Evolutionary conservation across 257 asterid species (phyloP), one percentile per base, ranked within the genome.

Genomic region (Jacaranda copaia): DNA sequence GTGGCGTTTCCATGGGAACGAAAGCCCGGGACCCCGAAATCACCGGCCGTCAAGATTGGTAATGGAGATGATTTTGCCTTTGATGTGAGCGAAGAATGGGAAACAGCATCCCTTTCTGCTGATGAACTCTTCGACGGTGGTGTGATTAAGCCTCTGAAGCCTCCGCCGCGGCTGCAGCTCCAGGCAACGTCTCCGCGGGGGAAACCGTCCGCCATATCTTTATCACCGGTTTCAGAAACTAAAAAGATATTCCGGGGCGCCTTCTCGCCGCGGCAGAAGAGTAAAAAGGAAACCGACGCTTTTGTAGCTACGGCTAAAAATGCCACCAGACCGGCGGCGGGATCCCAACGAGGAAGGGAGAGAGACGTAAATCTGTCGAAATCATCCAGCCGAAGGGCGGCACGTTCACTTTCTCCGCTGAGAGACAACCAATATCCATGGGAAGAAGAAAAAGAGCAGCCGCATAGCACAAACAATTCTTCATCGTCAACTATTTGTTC

Each of bases 51-150:
- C 3, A 12, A 16, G 4, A 42, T 25, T 25, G 2, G 16, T 1
- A 18, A 5, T 18, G 71, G 16, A 4, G 82, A 69, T 49, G 92
- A 87, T 0, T 89, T 91, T 20, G 91, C 90, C 0, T 91, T 91
- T 55, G 85, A 82, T 52, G 74, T 89, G 7, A 69, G 80, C 14
- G 84, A 83, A 38, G 90, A 86, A 9, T 70, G 65, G 63, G 88
- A 42, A 0, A 74, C 75, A 1, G 14, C 74, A 5, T 84, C 90
- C 48, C 56, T 84, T 1, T 79, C 94, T 0, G 96, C 96, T 0
- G 96, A 85, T 11, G 96, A 91, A 15, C 84, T 91, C 6, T 91
- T 91, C 49, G 88, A 83, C 43, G 88, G 89, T 16, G 96, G 96
- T 0, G 84, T 91, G 42, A 87, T 89, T 7, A 87, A 84, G 72